phyloP scores from a whole-genome alignment of 1,284 basidiomycete species.

The Cutaneotrichosporon sp. region DNA sequence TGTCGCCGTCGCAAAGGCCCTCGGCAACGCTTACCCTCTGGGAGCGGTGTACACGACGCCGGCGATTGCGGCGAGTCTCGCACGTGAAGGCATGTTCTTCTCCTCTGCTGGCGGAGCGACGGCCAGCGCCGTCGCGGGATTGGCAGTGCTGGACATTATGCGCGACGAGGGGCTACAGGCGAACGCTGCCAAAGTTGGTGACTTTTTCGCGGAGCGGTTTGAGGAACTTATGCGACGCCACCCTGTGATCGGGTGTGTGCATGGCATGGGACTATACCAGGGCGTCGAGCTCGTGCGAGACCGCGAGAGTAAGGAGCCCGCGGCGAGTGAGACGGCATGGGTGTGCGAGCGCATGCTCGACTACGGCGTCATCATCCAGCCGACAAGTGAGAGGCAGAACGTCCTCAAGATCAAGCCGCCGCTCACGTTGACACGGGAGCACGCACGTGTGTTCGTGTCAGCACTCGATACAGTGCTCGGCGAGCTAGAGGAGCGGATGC shows the following conservation, averaged over 20 bases:
- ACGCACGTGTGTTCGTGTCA: conserved; percentile 18
- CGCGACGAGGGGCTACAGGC: conserved; percentile 18
- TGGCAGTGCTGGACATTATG: conserved; percentile 18
- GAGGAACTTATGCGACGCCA: not conserved
- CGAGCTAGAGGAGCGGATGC: conserved; percentile 12
- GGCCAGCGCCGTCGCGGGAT: conserved; percentile 21
- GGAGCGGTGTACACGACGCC: conserved; percentile 19
- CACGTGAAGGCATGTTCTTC: conserved; percentile 23
- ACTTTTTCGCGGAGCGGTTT: conserved; percentile 3
- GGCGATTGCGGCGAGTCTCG: conserved; percentile 16
- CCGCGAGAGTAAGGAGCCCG: conserved; percentile 7
- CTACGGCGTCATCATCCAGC: conserved; percentile 22
- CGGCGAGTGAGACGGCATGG: conserved; percentile 16
- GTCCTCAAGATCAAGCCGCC: conserved; percentile 28
- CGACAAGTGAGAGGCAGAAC: conserved; percentile 19
- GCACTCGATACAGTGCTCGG: conserved; percentile 14
- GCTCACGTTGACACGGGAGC: conserved; percentile 13
- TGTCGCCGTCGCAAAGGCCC: conserved; percentile 17
- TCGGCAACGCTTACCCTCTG: conserved; percentile 19
- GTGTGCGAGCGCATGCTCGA: conserved; percentile 22
- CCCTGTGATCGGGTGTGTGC: conserved; percentile 8
- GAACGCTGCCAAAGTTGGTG: conserved; percentile 13
- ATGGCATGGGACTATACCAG: conserved; percentile 23
- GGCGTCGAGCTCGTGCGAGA: conserved; percentile 20
- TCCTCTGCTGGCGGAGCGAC: conserved; percentile 31